A percentile compares a stretch with the other conserved stretches of the same genome.
Evolutionary conservation across 306 rosid species (phyloP).

Genomic region (Cicer arietinum): DNA sequence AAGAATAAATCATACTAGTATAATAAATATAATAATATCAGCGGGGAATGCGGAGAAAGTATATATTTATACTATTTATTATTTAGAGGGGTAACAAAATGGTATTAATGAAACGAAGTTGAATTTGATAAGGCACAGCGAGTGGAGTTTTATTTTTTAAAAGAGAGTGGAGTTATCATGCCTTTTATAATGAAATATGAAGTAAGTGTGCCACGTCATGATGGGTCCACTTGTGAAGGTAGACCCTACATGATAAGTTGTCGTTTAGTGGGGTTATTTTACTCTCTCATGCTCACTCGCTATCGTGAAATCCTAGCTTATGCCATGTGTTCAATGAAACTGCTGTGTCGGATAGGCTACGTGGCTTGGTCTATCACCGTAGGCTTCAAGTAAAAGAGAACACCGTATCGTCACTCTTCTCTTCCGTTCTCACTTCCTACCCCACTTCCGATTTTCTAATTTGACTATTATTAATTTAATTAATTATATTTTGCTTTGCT

Average conservation of each 20-base stretch:
- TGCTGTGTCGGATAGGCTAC: constrained; percentile 47
- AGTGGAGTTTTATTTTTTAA: too few species aligned
- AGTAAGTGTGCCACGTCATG: constrained; percentile 64
- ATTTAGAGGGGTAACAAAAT: not conserved
- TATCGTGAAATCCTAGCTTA: constrained; percentile 37
- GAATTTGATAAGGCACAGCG: constrained; percentile 35
- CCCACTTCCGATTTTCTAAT: too few species aligned
- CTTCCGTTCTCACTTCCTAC: too few species aligned
- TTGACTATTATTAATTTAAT: too few species aligned
- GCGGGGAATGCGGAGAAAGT: constrained; percentile 37
- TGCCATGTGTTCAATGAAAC: constrained; percentile 47
- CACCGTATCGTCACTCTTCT: not conserved
- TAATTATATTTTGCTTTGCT: too few species aligned
- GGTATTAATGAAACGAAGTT: constrained; percentile 8
- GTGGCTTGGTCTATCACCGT: constrained; percentile 50
- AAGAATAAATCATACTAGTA: not conserved
- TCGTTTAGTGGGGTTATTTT: constrained; percentile 52
- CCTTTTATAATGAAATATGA: not conserved
- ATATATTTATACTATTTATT: not conserved
- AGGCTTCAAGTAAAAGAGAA: not conserved
- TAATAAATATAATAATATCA: not conserved
- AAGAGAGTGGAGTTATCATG: constrained; percentile 37
- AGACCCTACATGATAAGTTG: constrained; percentile 49
- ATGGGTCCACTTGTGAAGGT: constrained; percentile 38
- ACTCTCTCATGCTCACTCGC: constrained; percentile 47